Base-by-base conservation (phyloP, 2,329 filamentous ascomycete genomes). In the Saccharata proteae region DNA sequence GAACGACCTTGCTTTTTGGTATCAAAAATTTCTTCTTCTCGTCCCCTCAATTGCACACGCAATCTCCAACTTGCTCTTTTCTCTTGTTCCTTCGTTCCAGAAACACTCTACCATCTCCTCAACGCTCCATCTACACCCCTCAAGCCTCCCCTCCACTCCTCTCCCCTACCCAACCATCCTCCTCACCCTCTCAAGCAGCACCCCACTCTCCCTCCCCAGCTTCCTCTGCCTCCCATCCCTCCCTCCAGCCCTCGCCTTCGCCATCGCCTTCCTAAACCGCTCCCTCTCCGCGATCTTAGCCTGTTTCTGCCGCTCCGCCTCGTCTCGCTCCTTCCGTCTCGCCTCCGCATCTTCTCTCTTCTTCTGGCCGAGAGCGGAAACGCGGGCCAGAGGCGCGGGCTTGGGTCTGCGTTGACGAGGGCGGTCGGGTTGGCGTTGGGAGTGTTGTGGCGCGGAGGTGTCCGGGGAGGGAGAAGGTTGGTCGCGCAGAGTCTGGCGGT, bases 101-200 rank as follows among this genome's bases (percentile, higher is more conserved):
- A n/a, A n/a, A n/a, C n/a, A n/a, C n/a, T n/a, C n/a, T n/a, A n/a
- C n/a, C n/a, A n/a, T n/a, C n/a, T n/a, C n/a, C n/a, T n/a, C n/a
- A n/a, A n/a, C n/a, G n/a, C n/a, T n/a, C n/a, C n/a, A n/a, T n/a
- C n/a, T n/a, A n/a, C n/a, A n/a, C n/a, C n/a, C n/a, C n/a, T n/a
- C n/a, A n/a, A n/a, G 17, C 10, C 8, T 7, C 14, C 27, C n/a
- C n/a, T n/a, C n/a, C n/a, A n/a, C n/a, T n/a, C n/a, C n/a, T n/a
- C n/a, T n/a, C n/a, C n/a, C n/a, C n/a, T n/a, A n/a, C n/a, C 63
- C 67, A 39, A 90, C 70, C 55, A 92, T 63, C 50, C 66, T 75
- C 64, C 78, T 77, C 19, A 88, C 78, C 57, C 77, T 82, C 47
- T 84, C 79, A 34, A 93, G 59, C 44, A 93, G 46, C 21, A 88